Evolutionary conservation across 768 basidiomycete genomes (phyloP).

Genomic region (Amanita rubescens): DNA sequence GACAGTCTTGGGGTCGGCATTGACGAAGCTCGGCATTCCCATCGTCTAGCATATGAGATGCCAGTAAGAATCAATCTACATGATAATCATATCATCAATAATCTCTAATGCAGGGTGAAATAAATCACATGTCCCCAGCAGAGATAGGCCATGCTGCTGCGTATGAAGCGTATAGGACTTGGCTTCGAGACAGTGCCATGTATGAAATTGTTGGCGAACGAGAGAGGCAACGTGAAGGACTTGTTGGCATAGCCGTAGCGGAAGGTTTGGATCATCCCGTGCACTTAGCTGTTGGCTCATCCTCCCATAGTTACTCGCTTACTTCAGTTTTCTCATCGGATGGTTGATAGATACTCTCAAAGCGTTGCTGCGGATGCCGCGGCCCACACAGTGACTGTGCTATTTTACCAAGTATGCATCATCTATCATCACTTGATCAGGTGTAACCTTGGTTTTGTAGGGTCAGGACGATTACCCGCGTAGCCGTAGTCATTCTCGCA

Average conservation of each 20-base stretch:
- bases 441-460: slow-evolving; percentile 23
- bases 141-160: slow-evolving; percentile 75
- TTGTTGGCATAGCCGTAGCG: slow-evolving; percentile 61
- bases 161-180: slow-evolving; percentile 67
- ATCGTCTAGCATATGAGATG: slow-evolving; percentile 59
- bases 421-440: slow-evolving; percentile 2
- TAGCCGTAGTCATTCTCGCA: background rate
- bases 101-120: slow-evolving; percentile 34
- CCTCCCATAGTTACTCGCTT: slow-evolving; percentile 43
- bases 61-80: slow-evolving; percentile 29
- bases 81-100: slow-evolving; percentile 1
- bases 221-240: slow-evolving; percentile 57
- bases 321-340: slow-evolving; percentile 41
- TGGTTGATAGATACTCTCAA: slow-evolving; percentile 37
- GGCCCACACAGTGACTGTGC: slow-evolving; percentile 55
- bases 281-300: background rate
- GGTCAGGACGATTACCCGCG: slow-evolving; percentile 18
- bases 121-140: slow-evolving; percentile 41
- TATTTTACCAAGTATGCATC: slow-evolving; percentile 42
- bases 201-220: slow-evolving; percentile 47
- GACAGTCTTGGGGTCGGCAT: slow-evolving; percentile 41
- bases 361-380: slow-evolving; percentile 55
- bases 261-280: slow-evolving; percentile 41
- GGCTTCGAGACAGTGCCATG: slow-evolving; percentile 50
- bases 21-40: slow-evolving; percentile 58